Evolutionary conservation across 225 moss, liverwort and hornwort species (phyloP).

Genomic region (Neckera pumila): DNA sequence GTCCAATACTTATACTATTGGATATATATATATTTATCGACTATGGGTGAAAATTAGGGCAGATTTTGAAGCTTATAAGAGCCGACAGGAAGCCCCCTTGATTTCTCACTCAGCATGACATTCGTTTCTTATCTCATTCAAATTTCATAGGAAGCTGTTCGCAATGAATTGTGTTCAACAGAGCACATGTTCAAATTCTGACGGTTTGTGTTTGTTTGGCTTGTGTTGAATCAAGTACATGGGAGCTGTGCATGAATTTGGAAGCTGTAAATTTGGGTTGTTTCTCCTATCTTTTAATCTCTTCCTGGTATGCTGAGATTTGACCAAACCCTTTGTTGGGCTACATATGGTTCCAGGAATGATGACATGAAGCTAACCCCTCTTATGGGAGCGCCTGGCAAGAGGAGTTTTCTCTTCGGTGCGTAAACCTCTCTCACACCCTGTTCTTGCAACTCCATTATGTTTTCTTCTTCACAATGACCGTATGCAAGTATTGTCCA

Average conservation of each 20-base stretch:
- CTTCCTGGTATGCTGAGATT: neutral
- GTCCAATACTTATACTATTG: neutral
- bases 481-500: neutral
- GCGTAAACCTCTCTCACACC: neutral
- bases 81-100: neutral
- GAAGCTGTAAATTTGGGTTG: neutral
- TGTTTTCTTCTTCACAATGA: neutral
- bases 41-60: neutral
- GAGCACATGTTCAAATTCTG: neutral
- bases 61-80: neutral
- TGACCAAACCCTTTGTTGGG: neutral
- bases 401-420: conserved; percentile 1
- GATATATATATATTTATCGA: neutral
- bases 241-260: neutral
- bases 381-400: conserved; percentile 11
- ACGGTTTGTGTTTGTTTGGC: neutral
- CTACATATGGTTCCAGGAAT: conserved; percentile 1
- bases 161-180: neutral
- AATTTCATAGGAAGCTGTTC: neutral
- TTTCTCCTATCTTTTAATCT: neutral
- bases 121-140: neutral
- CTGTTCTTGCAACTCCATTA: neutral
- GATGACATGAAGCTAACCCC: conserved; percentile 13
- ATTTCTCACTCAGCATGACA: neutral
- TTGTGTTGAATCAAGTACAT: neutral